Evolutionary conservation across 176 grass and related monocot genomes (phyloP).

Genomic region (Zea luxurians): DNA sequence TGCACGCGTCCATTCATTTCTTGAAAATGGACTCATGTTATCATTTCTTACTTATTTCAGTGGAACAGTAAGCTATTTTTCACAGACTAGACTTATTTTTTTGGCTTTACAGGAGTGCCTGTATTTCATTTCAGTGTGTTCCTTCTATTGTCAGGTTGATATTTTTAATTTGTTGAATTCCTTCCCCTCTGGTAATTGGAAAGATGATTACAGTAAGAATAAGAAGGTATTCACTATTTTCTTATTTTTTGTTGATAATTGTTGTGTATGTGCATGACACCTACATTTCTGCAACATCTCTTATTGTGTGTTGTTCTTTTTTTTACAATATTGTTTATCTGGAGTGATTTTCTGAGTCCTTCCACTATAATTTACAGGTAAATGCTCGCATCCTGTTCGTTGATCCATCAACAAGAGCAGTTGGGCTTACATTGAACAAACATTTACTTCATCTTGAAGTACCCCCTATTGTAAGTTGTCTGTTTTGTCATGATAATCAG

Average conservation of each 20-base stretch:
- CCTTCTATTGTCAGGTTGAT: conserved; percentile 63
- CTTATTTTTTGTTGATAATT: conserved; percentile 21
- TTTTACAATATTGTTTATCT: neutral
- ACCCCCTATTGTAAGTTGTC: conserved; percentile 74
- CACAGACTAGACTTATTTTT: conserved; percentile 17
- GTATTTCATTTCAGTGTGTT: conserved; percentile 27
- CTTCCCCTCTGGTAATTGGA: conserved; percentile 64
- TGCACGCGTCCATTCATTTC: conserved; percentile 75
- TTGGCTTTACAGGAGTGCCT: conserved; percentile 19
- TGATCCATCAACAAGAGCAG: conserved; percentile 92
- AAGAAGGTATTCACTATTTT: conserved; percentile 65
- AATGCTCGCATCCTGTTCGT: conserved; percentile 93
- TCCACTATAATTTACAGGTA: conserved; percentile 57
- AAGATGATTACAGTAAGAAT: conserved; percentile 77
- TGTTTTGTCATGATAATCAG: neutral
- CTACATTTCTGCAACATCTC: neutral
- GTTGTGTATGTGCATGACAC: neutral
- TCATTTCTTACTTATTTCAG: conserved; percentile 98
- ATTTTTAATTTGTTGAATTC: conserved; percentile 76
- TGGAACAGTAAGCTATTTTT: conserved; percentile 70
- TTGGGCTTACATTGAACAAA: conserved; percentile 88
- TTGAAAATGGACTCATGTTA: conserved; percentile 92
- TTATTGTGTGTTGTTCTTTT: neutral
- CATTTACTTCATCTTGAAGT: conserved; percentile 67
- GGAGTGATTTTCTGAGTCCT: conserved; percentile 7